phyloP scores from a whole-genome alignment of 2,329 filamentous ascomycete genomes.

The Leptodontidium sp. region DNA sequence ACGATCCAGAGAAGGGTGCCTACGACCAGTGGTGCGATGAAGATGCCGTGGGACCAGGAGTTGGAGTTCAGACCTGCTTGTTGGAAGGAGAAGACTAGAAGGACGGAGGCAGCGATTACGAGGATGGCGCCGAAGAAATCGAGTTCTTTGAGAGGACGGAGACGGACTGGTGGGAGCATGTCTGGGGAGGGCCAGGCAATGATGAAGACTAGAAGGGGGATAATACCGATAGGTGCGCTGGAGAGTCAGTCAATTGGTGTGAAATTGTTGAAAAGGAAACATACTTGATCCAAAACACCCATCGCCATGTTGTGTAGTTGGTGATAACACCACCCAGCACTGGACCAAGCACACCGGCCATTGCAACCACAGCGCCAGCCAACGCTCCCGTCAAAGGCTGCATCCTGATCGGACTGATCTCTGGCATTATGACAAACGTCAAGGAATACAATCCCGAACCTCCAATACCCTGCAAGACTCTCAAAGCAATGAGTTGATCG shows the following conservation, averaged over 20 bases:
- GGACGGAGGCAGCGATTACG: conserved; percentile 59
- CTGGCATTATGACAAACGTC: conserved; percentile 50
- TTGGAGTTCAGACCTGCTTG: conserved; percentile 35
- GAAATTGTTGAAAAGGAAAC: neutral
- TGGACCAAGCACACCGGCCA: conserved; percentile 39
- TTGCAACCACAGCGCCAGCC: conserved; percentile 53
- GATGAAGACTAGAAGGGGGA: conserved; percentile 57
- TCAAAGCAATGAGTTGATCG: conserved; percentile 49
- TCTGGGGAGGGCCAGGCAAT: conserved; percentile 58
- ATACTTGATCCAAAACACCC: conserved; percentile 36
- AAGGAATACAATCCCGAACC: conserved; percentile 50
- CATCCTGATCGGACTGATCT: conserved; percentile 54
- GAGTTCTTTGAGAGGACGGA: conserved; percentile 49
- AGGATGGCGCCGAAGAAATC: conserved; percentile 63
- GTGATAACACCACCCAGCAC: conserved; percentile 41
- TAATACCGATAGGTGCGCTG: conserved; percentile 59
- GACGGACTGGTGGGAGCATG: conserved; percentile 54
- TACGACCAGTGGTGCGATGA: conserved; percentile 53
- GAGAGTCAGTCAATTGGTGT: neutral
- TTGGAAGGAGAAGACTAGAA: conserved; percentile 67
- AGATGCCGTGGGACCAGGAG: conserved; percentile 53
- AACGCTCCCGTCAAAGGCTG: conserved; percentile 55
- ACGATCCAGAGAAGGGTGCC: conserved; percentile 49
- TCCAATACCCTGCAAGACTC: conserved; percentile 46
- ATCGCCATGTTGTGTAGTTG: conserved; percentile 32